These are phyloP conservation scores for Rhododendron ferrugineum DNA, from an alignment of 148 eudicot genomes.

Conservation along the genomic window DNA sequence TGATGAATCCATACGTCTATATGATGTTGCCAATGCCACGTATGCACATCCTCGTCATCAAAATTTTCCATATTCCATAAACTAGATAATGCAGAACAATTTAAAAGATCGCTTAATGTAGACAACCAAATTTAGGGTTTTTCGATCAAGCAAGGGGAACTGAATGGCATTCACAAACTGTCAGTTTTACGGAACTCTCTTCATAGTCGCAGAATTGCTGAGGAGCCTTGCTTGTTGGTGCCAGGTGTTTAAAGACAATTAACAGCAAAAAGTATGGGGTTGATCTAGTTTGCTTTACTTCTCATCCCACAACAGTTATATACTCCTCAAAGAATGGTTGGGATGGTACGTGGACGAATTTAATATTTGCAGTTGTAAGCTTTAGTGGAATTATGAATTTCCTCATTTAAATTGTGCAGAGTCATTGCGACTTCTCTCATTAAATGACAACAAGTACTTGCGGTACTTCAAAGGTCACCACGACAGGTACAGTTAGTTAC, in stretches of 20 bases:
- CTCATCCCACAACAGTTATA: conserved; percentile 95
- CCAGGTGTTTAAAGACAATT: conserved; percentile 94
- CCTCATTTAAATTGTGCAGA: conserved; percentile 37
- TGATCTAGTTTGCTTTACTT: conserved; percentile 85
- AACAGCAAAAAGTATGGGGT: conserved; percentile 98
- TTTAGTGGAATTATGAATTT: neutral
- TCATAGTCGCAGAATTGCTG: conserved; percentile 3
- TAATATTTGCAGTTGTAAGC: neutral
- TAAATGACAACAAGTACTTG: conserved; percentile 95
- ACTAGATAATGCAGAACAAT: neutral
- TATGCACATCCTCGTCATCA: conserved; percentile 30
- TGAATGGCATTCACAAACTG: neutral
- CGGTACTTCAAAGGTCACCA: conserved; percentile 97
- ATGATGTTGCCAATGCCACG: conserved; percentile 91
- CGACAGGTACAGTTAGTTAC: conserved; percentile 55
- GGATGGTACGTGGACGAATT: conserved; percentile 67
- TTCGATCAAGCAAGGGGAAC: neutral
- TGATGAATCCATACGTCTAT: conserved; percentile 95
- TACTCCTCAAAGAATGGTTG: conserved; percentile 99
- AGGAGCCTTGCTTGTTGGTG: conserved; percentile 12
- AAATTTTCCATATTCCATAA: neutral
- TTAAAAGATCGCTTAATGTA: neutral
- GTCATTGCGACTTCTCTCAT: conserved; percentile 90
- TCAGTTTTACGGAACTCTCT: neutral
- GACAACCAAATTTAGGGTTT: neutral